Base-by-base conservation (phyloP, 2,329 filamentous ascomycete genomes). In the Apiospora sp. region DNA sequence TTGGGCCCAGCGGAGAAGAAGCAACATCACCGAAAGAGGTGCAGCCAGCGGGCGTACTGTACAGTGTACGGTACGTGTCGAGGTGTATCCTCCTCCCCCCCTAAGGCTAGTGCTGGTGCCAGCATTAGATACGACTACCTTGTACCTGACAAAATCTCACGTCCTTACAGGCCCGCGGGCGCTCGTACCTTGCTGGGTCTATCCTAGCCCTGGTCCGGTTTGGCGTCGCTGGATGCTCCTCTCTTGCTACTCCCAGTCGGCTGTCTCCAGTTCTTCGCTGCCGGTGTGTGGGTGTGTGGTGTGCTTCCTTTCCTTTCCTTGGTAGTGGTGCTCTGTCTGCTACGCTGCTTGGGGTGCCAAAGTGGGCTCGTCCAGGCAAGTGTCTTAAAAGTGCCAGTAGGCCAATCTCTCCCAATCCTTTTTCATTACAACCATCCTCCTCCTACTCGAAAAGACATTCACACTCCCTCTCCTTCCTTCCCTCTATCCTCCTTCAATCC, bases 341-440 rank as follows among this genome's bases (percentile, higher is more conserved):
- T 69, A 48, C 44, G 67, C 44, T 69, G 67, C 58, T 48, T 68
- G 41, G 67, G 67, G 67, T 68, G 41, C 24, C 27, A 46, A 46
- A 48, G 41, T 68, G 67, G 41, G 67, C 67, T 68, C 77, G 78
- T 69, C 48, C 73, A 71, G 27, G 73, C 64, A 46, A 73, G 76
- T 83, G 83, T 84, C 83, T 85, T 84, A 84, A 85, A 83, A 81
- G 81, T 82, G 82, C 81, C 79, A 80, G 80, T 81, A 80, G 54
- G 78, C 81, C 80, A 82, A 80, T 87, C 84, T 87, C 84, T 84
- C 85, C 86, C 86, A 87, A 85, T 88, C 87, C 86, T 86, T 87
- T 86, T 86, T 84, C 84, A 82, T 85, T 84, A 85, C 82, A 83
- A 85, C 83, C 82, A 84, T 87, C 84, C 84, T 87, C 83, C 84